A percentile compares a stretch with the other conserved stretches of the same genome.
Conservation (phyloP, 169 alveolate species). For the Plasmodium knowlesi region DNA sequence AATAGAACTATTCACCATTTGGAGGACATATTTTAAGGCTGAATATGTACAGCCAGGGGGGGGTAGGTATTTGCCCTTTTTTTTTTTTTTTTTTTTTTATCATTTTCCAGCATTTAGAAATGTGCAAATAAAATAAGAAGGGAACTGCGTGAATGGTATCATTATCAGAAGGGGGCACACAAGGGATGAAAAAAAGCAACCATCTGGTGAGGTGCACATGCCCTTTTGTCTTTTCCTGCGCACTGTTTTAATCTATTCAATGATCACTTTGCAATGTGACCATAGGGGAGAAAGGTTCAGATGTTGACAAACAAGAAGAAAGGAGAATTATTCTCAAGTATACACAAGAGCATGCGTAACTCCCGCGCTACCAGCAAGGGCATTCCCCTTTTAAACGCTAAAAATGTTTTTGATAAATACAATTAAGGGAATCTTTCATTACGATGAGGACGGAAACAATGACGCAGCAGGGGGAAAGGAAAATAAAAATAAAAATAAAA, state of each 20-base stretch:
- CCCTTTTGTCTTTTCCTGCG: not conserved
- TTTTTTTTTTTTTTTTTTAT: conserved; percentile 1
- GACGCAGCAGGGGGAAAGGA: conserved; percentile 11
- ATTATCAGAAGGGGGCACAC: not conserved
- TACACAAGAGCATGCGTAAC: not conserved
- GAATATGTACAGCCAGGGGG: not conserved
- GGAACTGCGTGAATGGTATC: not conserved
- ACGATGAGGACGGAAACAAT: conserved; percentile 27
- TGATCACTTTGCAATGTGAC: not conserved
- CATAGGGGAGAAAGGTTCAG: not conserved
- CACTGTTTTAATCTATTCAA: not conserved
- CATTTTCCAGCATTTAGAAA: not conserved
- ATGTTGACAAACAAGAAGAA: not conserved
- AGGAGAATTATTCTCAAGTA: not conserved
- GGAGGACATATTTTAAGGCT: not conserved
- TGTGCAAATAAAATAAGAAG: not conserved
- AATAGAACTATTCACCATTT: conserved; percentile 3
- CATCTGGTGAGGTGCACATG: not conserved
- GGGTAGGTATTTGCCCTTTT: not conserved
- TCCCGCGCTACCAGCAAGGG: not conserved
- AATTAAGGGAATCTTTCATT: conserved; percentile 15
- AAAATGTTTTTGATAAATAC: conserved; percentile 35
- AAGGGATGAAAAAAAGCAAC: not conserved
- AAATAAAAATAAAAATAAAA: conserved; percentile 11
- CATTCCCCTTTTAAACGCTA: not conserved